Base-by-base conservation (phyloP, 2,329 filamentous ascomycete genomes). In the Arthrobotrys entomopaga region DNA sequence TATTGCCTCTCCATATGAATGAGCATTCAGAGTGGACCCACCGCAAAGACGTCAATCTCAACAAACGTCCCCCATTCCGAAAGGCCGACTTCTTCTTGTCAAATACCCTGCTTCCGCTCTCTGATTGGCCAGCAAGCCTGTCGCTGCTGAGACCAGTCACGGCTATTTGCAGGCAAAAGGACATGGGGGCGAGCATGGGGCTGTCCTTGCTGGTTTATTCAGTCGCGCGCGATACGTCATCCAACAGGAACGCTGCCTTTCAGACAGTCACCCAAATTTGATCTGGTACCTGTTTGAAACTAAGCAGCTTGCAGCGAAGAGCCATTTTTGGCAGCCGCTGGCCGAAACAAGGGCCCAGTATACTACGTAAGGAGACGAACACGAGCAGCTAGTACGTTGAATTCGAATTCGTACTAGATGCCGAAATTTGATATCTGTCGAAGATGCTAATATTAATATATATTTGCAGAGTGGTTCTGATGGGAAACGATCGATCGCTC, bases 241-340 rank as follows among this genome's bases (percentile, higher is more conserved):
- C 65, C 65, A 69, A 69, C 65, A 53, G 65, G 65, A 69, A 61
- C 65, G 56, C 65, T 69, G 65, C 65, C 65, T 69, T 69, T 61
- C 54, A 50, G 34, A 52, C 43, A 29, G 34, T n/a, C 53, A 0
- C n/a, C 20, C 57, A 34, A 34, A 34, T 34, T 34, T 34, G 10
- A 34, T 34, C 7, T 20, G 20, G 38, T 59, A 54, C 29, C 40
- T 54, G 54, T 67, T 46, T 50, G 64, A 57, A 48, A 34, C 56
- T 59, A 46, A 29, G 26, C 13, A 10, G 5, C 29, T 56, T 22
- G 26, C 29, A 4, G 53, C 52, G 38, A 46, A 38, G 56, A 56
- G 65, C 29, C 60, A 69, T 69, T 69, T 69, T 69, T 69, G 65
- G 65, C 59, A 69, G 58, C 56, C 42, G 40, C 56, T 59, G 43